A percentile compares a stretch with the other conserved stretches of the same genome.
These are phyloP conservation scores for Orbilia quercus DNA, from an alignment of 2,329 filamentous ascomycete genomes.

Conservation along the genomic window DNA sequence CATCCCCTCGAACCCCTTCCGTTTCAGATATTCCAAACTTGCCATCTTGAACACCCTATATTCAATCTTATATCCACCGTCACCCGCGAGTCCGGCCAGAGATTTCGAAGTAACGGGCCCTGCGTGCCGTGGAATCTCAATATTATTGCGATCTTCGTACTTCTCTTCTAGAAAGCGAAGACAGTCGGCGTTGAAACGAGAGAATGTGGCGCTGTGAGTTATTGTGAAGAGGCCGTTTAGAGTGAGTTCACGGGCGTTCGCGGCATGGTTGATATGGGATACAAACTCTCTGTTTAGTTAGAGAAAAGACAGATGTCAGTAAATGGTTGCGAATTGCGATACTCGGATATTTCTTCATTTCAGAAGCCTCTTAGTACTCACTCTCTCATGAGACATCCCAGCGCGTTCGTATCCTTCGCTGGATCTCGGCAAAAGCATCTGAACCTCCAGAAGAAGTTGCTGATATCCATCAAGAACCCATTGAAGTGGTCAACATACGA, in stretches of 20 bases:
- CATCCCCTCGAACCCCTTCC: constrained; percentile 73
- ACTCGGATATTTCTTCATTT: neutral
- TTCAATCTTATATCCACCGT: constrained; percentile 73
- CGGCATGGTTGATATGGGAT: constrained; percentile 49
- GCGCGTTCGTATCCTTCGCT: constrained; percentile 72
- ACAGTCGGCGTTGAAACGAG: constrained; percentile 69
- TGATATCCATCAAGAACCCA: constrained; percentile 85
- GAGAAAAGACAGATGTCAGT: neutral
- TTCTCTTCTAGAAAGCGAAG: constrained; percentile 71
- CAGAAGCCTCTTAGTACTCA: constrained; percentile 29
- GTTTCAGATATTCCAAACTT: constrained; percentile 76
- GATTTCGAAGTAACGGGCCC: constrained; percentile 77
- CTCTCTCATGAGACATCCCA: constrained; percentile 68
- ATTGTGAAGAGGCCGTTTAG: constrained; percentile 70
- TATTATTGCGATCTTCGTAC: constrained; percentile 65
- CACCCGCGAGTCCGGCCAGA: constrained; percentile 71
- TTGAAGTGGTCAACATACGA: constrained; percentile 78
- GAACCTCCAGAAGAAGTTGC: constrained; percentile 85
- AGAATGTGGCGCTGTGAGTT: constrained; percentile 71
- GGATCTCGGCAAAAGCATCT: constrained; percentile 56
- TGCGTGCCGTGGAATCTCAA: constrained; percentile 66
- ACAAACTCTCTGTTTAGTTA: constrained; percentile 55
- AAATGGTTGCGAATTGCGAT: no score
- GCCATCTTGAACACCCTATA: constrained; percentile 81
- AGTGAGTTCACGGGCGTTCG: constrained; percentile 57